Evolutionary conservation across 352 stramenopile species (phyloP), one percentile per base, ranked within the genome.

Genomic region (Phytophthora sp.): DNA sequence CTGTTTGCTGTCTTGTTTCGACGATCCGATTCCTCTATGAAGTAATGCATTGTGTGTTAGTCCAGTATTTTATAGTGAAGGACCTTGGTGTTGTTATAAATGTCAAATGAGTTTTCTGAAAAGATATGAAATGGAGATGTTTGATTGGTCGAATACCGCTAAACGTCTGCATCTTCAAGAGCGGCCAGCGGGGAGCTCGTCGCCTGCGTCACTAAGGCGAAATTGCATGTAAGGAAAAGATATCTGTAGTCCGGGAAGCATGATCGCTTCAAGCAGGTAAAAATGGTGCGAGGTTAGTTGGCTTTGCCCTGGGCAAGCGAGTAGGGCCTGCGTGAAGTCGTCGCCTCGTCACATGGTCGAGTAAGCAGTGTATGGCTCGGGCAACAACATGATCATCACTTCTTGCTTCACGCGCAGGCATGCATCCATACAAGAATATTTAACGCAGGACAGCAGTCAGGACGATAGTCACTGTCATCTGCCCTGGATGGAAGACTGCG

Each of bases 301-400:
- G 57, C 57, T 57, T 57, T 56, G 41, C 30, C 20, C 2, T 9
- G 16, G 21, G 26, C 16, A 13, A 31, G 18, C n/a, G 30, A 16
- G 30, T n/a, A 12, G 12, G 6, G 21, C 27, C 7, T 36, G 50
- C 27, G 57, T 69, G 60, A 69, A 69, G 41, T 52, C 54, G 35
- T 21, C 31, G 61, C 45, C 61, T 69, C 61, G 61, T 69, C 61
- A 46, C 61, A 69, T 21, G 35, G 41, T 56, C 41, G 31, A 51
- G 30, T 27, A 57, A 44, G 44, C 42, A 8, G 15, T 63, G 31
- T 8, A 45, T 45, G 7, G 29, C 20, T 33, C 12, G 4, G 13
- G 57, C 61, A 63, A 63, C 33, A 29, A 1, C 35, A 26, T 53
- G 42, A 51, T 68, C 60, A 51, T 68, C 60, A 63, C 50, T 38